phyloP scores from a whole-genome alignment of 1,284 basidiomycete species.

The Exobasidium cylindrosporum region DNA sequence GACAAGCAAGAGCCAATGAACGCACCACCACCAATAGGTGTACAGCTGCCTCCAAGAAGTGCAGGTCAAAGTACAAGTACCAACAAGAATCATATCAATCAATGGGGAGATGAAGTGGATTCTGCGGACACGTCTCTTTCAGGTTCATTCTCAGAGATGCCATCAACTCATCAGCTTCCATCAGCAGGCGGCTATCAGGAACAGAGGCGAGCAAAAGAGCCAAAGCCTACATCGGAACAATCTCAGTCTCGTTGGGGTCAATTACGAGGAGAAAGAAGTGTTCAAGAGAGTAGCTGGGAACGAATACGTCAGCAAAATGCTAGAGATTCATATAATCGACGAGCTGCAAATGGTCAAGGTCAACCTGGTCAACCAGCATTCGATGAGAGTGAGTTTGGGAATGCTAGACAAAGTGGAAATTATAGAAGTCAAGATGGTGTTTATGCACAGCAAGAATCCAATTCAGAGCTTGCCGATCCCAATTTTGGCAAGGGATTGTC shows the following conservation, averaged over 20 bases:
- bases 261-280: slow-evolving; percentile 2
- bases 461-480: not conserved
- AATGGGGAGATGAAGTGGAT: slow-evolving; percentile 5
- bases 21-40: not conserved
- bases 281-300: not conserved
- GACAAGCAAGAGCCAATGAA: not conserved
- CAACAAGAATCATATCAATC: not conserved
- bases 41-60: not conserved
- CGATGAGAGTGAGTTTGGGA: not conserved
- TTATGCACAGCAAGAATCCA: not conserved
- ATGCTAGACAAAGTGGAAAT: not conserved
- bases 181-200: not conserved
- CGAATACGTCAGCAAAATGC: not conserved
- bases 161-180: not conserved
- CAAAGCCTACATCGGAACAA: not conserved
- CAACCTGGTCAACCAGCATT: not conserved
- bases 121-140: not conserved
- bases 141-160: not conserved
- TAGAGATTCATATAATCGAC: not conserved
- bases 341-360: not conserved
- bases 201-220: not conserved
- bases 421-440: not conserved
- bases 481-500: not conserved
- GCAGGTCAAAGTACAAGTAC: not conserved
- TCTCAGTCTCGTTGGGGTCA: not conserved